These are phyloP conservation scores for Lunularia cruciata DNA, from an alignment of 225 moss, liverwort and hornwort species.

Conservation along the genomic window DNA sequence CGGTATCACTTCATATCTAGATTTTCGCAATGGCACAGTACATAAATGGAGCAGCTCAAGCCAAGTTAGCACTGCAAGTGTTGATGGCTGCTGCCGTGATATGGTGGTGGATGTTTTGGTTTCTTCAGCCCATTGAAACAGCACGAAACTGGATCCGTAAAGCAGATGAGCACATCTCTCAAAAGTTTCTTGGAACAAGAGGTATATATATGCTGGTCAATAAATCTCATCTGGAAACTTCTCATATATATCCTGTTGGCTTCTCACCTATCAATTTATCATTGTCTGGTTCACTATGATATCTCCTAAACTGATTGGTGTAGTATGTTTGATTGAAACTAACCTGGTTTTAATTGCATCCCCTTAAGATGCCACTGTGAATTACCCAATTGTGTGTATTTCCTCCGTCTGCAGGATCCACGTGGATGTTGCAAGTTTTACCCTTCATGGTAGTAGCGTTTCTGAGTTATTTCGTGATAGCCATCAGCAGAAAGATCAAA, in stretches of 20 bases:
- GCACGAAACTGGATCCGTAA: background rate
- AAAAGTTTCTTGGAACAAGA: constrained; percentile 11
- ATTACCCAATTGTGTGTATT: background rate
- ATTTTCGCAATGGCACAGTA: background rate
- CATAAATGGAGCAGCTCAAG: constrained; percentile 13
- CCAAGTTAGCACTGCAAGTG: constrained; percentile 2
- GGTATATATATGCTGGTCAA: background rate
- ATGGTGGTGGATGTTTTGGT: constrained; percentile 22
- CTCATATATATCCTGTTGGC: background rate
- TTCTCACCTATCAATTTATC: too few relatives aligned
- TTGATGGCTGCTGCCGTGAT: background rate
- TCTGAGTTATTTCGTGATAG: constrained; percentile 8
- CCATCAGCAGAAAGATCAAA: constrained; percentile 11
- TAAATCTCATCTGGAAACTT: background rate
- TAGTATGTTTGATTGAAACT: background rate
- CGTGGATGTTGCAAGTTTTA: constrained; percentile 3
- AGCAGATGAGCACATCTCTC: background rate
- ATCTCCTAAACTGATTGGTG: background rate
- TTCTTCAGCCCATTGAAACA: constrained; percentile 7
- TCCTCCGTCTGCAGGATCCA: constrained; percentile 1
- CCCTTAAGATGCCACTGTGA: too few relatives aligned
- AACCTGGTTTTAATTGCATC: background rate
- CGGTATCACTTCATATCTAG: too few relatives aligned
- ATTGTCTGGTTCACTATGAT: background rate
- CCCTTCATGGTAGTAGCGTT: constrained; percentile 13